Base-by-base conservation (phyloP, 345 rosid genomes). In the Arabidopsis suecica region DNA sequence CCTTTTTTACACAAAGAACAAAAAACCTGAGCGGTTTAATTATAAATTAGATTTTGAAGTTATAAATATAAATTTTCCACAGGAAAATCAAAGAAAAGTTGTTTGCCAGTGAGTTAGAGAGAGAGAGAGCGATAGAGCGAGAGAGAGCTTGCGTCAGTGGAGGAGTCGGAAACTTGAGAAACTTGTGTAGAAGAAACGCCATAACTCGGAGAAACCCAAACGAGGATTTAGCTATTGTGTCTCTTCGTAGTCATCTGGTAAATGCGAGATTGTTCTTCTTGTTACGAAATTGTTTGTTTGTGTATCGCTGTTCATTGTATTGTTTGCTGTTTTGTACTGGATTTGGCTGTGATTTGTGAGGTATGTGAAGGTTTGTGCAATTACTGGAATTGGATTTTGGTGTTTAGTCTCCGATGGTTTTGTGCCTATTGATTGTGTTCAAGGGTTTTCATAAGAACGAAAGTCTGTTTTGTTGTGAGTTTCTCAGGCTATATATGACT, bases 381-480 rank as follows among this genome's bases (percentile, higher is more conserved):
- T 78, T 50, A 41, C 45, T 67, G 70, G 78, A 72, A 72, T 72
- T 28, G 5, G 36, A 11, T 65, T 71, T 53, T 59, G 59, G 44
- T 71, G 67, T 32, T 71, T 78, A 48, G 72, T 49, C 72, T 71
- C 40, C 71, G 45, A 48, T 76, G 32, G 60, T 54, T 69, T 41
- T 76, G 40, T 76, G 65, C 5, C 16, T 14, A 62, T 69, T 11
- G 61, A 36, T 72, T 72, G 49, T 60, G 69, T 51, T 59, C 73
- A 72, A 78, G 81, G 77, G 81, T 72, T 71, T 76, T 38, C 2
- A 40, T 54, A 53, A 42, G 58, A 61, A 16, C 33, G 6, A 34
- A 40, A 9, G 2, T n/a, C 22, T 47, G 47, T 8, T 42, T 36
- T 58, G 47, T 64, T 64, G 63, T 58, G 72, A 58, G 40, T 65